phyloP scores from a whole-genome alignment of 257 asterid genomes.

The Phtheirospermum japonicum region DNA sequence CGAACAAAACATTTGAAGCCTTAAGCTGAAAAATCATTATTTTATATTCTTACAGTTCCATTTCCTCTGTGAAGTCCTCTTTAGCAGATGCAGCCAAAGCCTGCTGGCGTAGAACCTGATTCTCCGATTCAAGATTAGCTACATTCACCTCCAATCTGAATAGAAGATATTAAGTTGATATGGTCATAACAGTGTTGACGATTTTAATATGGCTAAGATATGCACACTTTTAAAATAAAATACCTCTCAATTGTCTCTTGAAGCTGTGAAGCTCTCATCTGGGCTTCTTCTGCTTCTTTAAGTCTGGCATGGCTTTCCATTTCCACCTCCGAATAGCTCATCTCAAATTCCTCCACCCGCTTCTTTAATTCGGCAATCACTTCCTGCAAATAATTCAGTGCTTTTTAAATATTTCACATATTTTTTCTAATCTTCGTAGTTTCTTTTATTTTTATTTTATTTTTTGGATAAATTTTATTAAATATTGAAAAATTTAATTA shows the following conservation, averaged over 20 bases:
- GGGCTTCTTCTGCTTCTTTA: constrained; percentile 75
- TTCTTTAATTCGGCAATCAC: constrained; percentile 59
- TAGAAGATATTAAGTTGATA: constrained; percentile 29
- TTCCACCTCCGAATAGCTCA: constrained; percentile 51
- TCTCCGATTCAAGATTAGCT: constrained; percentile 88
- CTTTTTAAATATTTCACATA: not conserved
- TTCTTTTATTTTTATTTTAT: not conserved
- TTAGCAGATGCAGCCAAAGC: constrained; percentile 71
- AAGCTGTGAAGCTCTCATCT: constrained; percentile 54
- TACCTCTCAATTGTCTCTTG: constrained; percentile 88
- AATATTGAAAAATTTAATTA: not conserved
- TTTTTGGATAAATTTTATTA: too few species aligned
- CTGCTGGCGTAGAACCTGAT: constrained; percentile 92
- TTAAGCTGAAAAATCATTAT: constrained; percentile 22
- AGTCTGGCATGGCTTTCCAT: constrained; percentile 56
- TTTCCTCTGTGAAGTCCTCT: constrained; percentile 69
- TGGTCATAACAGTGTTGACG: constrained; percentile 25
- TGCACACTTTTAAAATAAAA: constrained; percentile 17
- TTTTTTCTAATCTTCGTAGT: not conserved
- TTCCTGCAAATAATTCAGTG: constrained; percentile 45
- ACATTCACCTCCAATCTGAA: constrained; percentile 70
- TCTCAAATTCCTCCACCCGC: constrained; percentile 61
- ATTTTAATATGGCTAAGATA: constrained; percentile 20
- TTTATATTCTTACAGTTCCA: constrained; percentile 59
- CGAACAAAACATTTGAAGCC: constrained; percentile 9